phyloP scores from a whole-genome alignment of 495 filamentous ascomycete genomes.

The Talaromyces stipitatus region DNA sequence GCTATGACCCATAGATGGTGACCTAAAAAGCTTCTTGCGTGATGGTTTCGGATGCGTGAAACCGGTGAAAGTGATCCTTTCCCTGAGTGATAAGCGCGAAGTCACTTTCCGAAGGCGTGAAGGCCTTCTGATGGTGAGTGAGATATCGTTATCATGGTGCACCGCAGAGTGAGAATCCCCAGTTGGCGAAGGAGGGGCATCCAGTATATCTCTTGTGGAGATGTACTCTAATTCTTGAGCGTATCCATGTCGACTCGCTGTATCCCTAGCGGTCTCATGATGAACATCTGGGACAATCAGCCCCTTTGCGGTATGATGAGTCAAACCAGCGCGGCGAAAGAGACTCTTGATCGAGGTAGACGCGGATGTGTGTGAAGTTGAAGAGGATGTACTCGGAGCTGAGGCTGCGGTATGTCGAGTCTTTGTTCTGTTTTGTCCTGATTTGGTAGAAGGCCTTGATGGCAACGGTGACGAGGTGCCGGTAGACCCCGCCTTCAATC shows the following conservation, averaged over 20 bases:
- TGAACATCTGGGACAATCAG: background rate
- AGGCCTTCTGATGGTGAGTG: background rate
- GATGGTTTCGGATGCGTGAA: slow-evolving; percentile 5
- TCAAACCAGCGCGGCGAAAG: background rate
- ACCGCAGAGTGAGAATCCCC: background rate
- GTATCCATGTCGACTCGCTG: background rate
- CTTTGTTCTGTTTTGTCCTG: too few relatives aligned
- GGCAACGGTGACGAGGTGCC: background rate
- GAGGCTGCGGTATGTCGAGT: background rate
- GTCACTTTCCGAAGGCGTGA: slow-evolving; percentile 1
- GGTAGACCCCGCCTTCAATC: background rate
- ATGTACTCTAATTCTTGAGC: background rate
- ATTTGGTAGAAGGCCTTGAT: background rate
- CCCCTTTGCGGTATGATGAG: background rate
- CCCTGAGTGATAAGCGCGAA: background rate
- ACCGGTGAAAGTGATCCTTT: slow-evolving; percentile 8
- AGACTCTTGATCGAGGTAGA: background rate
- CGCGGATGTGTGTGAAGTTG: background rate
- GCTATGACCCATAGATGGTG: slow-evolving; percentile 7
- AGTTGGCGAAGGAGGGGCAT: background rate
- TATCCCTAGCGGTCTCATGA: background rate
- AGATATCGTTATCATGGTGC: background rate
- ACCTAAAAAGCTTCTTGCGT: slow-evolving; percentile 4
- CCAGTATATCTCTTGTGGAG: background rate
- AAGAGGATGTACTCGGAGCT: background rate